Evolutionary conservation across 1,284 basidiomycete species (phyloP).

Genomic region (Ceratobasidium sp.): DNA sequence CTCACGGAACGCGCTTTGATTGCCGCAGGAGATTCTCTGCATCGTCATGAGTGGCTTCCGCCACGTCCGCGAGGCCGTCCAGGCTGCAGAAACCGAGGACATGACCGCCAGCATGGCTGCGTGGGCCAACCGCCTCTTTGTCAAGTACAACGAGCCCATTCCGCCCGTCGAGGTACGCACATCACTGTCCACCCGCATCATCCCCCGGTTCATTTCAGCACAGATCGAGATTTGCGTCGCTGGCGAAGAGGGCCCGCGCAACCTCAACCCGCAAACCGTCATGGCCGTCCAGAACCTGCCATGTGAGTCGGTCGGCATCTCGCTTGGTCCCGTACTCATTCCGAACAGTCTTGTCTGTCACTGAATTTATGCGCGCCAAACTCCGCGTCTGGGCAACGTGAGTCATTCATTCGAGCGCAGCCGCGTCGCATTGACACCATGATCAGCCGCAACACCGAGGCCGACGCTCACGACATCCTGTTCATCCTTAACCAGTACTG

Average conservation of each 20-base stretch:
- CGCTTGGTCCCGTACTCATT: not conserved
- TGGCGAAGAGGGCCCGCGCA: constrained; percentile 77
- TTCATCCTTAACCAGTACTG: constrained; percentile 73
- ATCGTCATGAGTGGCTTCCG: constrained; percentile 66
- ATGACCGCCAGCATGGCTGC: constrained; percentile 56
- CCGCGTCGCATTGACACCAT: not conserved
- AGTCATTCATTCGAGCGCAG: constrained; percentile 46
- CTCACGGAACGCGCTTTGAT: constrained; percentile 13
- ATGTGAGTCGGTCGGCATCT: constrained; percentile 11
- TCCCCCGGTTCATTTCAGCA: not conserved
- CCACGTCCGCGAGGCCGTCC: constrained; percentile 61
- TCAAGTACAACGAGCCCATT: constrained; percentile 46
- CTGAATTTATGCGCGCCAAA: constrained; percentile 40
- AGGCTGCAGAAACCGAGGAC: constrained; percentile 48
- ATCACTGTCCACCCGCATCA: not conserved
- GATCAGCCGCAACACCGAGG: constrained; percentile 15
- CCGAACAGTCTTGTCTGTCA: constrained; percentile 32
- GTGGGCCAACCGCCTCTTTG: constrained; percentile 60
- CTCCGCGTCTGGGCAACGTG: constrained; percentile 69
- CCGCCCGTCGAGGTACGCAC: constrained; percentile 44
- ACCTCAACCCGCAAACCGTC: constrained; percentile 56
- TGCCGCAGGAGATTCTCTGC: constrained; percentile 61
- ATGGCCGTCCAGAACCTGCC: constrained; percentile 34
- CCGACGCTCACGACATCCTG: constrained; percentile 73
- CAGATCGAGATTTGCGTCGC: constrained; percentile 83